Evolutionary conservation across 1,284 basidiomycete species (phyloP), one percentile per base, ranked within the genome.

Genomic region (Ganoderma sinense): DNA sequence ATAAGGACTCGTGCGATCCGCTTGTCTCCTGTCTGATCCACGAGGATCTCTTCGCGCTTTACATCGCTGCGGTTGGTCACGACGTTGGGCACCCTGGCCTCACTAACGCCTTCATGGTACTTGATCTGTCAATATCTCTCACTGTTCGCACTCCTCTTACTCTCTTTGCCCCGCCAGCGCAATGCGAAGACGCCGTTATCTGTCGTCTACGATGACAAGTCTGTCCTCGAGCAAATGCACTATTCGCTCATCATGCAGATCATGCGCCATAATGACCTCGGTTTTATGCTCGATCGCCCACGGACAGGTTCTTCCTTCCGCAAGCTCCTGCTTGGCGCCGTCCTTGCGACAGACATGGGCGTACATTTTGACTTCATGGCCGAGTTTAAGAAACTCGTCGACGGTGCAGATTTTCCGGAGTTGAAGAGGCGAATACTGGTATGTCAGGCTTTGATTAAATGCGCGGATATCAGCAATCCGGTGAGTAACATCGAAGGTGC

Each of bases 381-480:
- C 58, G 84, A 89, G 31, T 90, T 97, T 73, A 76, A 80, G 69
- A 75, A 70, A 8, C 77, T 88, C 39, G 78, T 88, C n/a, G 76
- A 82, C 4, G 86, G 84, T 23, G 82, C 82, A 29, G 78, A 81
- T 14, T 80, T 79, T 1, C 62, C 69, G 14, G 79, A 85, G 40
- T 79, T 80, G 69, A 82, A 84, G 68, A 86, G 90, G 69, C 88
- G 93, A 71, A 84, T 94, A 31, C 81, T 97, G 67, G 81, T 96
- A n/a, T 96, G 94, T 78, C 95, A 98, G 76, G 94, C 94, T 4
- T 84, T 98, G 64, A 92, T 98, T 81, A 98, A 98, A 81, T 97
- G 96, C 77, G 96, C 96, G 14, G 97, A 98, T 82, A 98, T 98
- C 78, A 97, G 94, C 79, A 98, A 98, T 80, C 96, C 97, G 14